Evolutionary conservation across 2,329 filamentous ascomycete species (phyloP), one percentile per base, ranked within the genome.

Genomic region (Ophiocordyceps unilateralis): DNA sequence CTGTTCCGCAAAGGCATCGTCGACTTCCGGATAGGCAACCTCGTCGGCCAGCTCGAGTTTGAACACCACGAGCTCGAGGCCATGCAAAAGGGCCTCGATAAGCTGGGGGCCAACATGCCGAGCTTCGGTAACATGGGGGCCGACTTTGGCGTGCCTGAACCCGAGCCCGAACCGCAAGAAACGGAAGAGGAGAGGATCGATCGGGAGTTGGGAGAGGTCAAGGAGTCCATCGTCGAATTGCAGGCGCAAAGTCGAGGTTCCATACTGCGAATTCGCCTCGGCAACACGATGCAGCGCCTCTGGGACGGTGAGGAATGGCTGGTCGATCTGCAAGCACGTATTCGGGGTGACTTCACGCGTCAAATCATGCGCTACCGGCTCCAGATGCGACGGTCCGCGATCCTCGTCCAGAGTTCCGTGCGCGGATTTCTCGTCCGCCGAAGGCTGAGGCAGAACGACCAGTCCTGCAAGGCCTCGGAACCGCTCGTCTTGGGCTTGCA

Each of bases 71-170:
- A 98, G 57, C 72, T 98, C 23, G 91, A 98, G 61, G 86, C 87
- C 47, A 94, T 88, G 64, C 91, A 98, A 56, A 95, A 94, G 57
- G 91, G 91, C 40, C 76, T 98, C 39, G 91, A 98, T 66, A 93
- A 91, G 61, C 80, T 93, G 48, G 93, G 93, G 43, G 76, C 89
- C 49, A 93, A 76, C 55, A 95, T 98, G 87, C 91, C 91, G 34
- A 94, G 86, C 65, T 98, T 98, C 65, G 87, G 87, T 44, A 93
- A 88, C 46, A 96, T 98, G 83, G 82, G 88, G 41, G 89, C 87
- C 48, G 89, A 91, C 55, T 95, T 98, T 67, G 87, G 86, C 32
- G 81, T 89, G 6, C 53, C 60, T 21, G 86, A 93, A 53, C 77
- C 80, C 1, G 59, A 81, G 44, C 83, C 82, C 0, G 81, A 87